Percentiles rank a stretch among this genome's conserved stretches.
Evolutionary conservation across 768 basidiomycete species (phyloP).

Genomic region (Obba rivulosa): DNA sequence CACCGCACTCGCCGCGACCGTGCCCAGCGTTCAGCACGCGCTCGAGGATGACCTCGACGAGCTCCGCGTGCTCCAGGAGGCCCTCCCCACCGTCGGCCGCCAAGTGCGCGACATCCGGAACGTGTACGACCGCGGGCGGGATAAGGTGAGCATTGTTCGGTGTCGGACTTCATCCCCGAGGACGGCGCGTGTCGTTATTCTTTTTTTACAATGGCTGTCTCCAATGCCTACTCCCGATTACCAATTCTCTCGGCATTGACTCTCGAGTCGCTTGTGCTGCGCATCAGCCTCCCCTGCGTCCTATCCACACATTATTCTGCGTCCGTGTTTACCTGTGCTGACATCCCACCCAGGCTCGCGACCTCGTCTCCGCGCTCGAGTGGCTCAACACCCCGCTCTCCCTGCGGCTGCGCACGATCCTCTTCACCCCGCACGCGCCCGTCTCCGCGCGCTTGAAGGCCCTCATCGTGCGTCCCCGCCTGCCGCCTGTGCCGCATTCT

Average conservation of each 20-base stretch:
- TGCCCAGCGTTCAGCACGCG: slow-evolving; percentile 56
- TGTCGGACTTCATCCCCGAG: too few species aligned
- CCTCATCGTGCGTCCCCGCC: slow-evolving; percentile 40
- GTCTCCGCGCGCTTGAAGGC: slow-evolving; percentile 69
- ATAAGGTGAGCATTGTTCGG: slow-evolving; percentile 47
- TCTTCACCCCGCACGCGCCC: slow-evolving; percentile 68
- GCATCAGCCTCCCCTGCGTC: not conserved
- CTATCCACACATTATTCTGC: not conserved
- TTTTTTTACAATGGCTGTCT: too few species aligned
- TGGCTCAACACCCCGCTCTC: slow-evolving; percentile 81
- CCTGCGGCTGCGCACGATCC: slow-evolving; percentile 66
- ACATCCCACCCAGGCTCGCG: slow-evolving; percentile 45
- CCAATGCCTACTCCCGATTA: too few species aligned
- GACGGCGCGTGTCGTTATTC: too few species aligned
- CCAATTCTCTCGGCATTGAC: too few species aligned
- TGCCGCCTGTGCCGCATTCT: not conserved
- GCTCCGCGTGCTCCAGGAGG: slow-evolving; percentile 49
- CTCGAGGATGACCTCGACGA: slow-evolving; percentile 57
- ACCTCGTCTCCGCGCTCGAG: slow-evolving; percentile 55
- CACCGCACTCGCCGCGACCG: slow-evolving; percentile 50
- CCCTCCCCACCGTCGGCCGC: slow-evolving; percentile 54
- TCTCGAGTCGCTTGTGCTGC: too few species aligned
- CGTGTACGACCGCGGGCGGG: slow-evolving; percentile 69
- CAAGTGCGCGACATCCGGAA: slow-evolving; percentile 57
- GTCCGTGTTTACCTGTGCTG: not conserved